Percentiles rank a stretch among this genome's conserved stretches.
These are phyloP conservation scores for Rhizopogon vesiculosus DNA, from an alignment of 768 basidiomycete genomes.

Conservation along the genomic window DNA sequence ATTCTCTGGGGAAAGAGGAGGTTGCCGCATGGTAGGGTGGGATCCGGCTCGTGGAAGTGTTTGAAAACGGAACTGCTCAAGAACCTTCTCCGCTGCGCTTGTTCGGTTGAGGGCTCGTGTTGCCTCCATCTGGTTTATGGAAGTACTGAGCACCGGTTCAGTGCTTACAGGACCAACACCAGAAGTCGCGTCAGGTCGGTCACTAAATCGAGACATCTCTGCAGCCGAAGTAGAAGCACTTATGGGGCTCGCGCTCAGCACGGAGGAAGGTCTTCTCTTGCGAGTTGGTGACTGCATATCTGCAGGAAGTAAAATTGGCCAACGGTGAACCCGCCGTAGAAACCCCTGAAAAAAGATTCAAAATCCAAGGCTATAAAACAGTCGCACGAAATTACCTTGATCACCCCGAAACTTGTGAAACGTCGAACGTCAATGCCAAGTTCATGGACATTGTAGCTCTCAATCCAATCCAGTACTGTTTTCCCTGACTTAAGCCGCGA, in stretches of 20 bases:
- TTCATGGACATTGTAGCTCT: conserved; percentile 60
- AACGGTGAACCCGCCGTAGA: conserved; percentile 89
- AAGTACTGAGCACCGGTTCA: conserved; percentile 20
- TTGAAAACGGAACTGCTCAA: conserved; percentile 58
- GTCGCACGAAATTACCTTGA: conserved; percentile 55
- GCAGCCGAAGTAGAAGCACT: not conserved
- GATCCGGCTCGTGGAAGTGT: conserved; percentile 45
- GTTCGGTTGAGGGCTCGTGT: conserved; percentile 37
- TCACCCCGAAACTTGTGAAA: conserved; percentile 96
- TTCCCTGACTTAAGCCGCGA: conserved; percentile 80
- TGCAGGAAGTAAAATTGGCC: conserved; percentile 65
- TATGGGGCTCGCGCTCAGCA: not conserved
- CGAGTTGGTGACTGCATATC: conserved; percentile 23
- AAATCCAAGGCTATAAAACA: not conserved
- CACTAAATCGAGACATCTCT: conserved; percentile 15
- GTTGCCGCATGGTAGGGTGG: conserved; percentile 10
- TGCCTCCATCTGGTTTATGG: conserved; percentile 31
- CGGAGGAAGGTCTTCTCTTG: conserved; percentile 20
- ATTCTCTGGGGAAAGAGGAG: conserved; percentile 15
- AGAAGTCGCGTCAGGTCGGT: conserved; percentile 16
- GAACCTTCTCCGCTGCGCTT: conserved; percentile 65
- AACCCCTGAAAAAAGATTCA: conserved; percentile 57
- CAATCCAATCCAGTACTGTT: conserved; percentile 87
- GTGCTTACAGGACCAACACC: conserved; percentile 13
- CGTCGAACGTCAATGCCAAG: conserved; percentile 86